Conservation (phyloP, 2,329 filamentous ascomycete species). For the Macroventuria anomochaeta region DNA sequence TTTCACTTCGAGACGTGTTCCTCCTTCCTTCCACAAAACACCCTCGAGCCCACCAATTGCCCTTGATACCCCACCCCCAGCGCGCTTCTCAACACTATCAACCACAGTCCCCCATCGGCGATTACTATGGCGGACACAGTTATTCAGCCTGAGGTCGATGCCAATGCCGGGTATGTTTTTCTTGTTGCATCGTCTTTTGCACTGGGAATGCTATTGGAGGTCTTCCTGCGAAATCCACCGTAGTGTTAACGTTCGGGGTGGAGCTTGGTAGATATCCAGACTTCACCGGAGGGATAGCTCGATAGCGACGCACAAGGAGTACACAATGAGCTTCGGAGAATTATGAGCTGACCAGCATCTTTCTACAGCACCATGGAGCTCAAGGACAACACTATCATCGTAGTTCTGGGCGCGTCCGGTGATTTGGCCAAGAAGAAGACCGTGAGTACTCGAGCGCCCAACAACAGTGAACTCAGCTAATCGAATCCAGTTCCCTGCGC, state of each 20-base stretch:
- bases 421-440: slow-evolving; percentile 99
- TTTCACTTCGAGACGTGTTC: slow-evolving; percentile 19
- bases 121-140: slow-evolving; percentile 56
- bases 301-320: slow-evolving; percentile 19
- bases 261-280: neutral
- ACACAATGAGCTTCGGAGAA: neutral
- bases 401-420: slow-evolving; percentile 95
- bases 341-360: slow-evolving; percentile 36
- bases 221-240: neutral
- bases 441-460: slow-evolving; percentile 59
- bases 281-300: slow-evolving; percentile 21
- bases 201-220: neutral
- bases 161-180: slow-evolving; percentile 55
- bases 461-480: slow-evolving; percentile 27
- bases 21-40: slow-evolving; percentile 11
- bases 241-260: slow-evolving; percentile 5
- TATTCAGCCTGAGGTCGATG: slow-evolving; percentile 54
- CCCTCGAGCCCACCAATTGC: slow-evolving; percentile 31
- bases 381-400: slow-evolving; percentile 96
- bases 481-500: slow-evolving; percentile 80
- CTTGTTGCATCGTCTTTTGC: neutral
- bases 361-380: slow-evolving; percentile 82
- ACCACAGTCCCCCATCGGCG: slow-evolving; percentile 27
- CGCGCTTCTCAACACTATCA: slow-evolving; percentile 28
- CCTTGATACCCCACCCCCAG: slow-evolving; percentile 24